Conservation (phyloP, 2,329 filamentous ascomycete species). For the Aspergillus ustus region DNA sequence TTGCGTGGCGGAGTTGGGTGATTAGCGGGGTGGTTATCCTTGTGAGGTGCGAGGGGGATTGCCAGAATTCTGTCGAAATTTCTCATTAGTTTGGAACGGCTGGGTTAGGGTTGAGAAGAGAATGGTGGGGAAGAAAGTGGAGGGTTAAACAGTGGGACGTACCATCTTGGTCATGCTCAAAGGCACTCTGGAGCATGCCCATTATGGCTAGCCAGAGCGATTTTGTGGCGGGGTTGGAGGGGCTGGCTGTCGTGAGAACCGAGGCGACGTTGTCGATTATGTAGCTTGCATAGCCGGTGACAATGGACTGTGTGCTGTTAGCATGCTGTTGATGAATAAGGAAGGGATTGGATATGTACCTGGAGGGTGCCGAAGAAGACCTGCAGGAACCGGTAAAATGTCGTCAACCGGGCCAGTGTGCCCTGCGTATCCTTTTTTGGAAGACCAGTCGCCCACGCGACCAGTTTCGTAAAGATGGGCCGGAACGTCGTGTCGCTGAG, state of each 20-base stretch:
- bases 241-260: constrained; percentile 56
- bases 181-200: constrained; percentile 72
- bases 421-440: constrained; percentile 66
- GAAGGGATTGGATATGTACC: constrained; percentile 38
- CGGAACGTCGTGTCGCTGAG: constrained; percentile 93
- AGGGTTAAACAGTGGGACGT: constrained; percentile 21
- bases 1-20: constrained; percentile 63
- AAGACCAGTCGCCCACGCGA: constrained; percentile 75
- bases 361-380: constrained; percentile 84
- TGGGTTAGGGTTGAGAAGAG: no score
- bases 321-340: constrained; percentile 3
- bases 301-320: constrained; percentile 66
- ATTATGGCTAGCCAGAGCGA: constrained; percentile 73
- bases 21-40: constrained; percentile 72
- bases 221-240: constrained; percentile 54
- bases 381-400: constrained; percentile 79
- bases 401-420: constrained; percentile 68
- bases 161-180: constrained; percentile 86
- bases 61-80: constrained; percentile 73
- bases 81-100: constrained; percentile 19
- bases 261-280: constrained; percentile 75
- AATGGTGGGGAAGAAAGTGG: not conserved
- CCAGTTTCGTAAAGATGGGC: constrained; percentile 83
- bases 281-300: constrained; percentile 89
- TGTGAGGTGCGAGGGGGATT: constrained; percentile 83